Evolutionary conservation across 371 early-diverging fungal species (phyloP), one percentile per base, ranked within the genome.

Genomic region (Nematocida parisii): DNA sequence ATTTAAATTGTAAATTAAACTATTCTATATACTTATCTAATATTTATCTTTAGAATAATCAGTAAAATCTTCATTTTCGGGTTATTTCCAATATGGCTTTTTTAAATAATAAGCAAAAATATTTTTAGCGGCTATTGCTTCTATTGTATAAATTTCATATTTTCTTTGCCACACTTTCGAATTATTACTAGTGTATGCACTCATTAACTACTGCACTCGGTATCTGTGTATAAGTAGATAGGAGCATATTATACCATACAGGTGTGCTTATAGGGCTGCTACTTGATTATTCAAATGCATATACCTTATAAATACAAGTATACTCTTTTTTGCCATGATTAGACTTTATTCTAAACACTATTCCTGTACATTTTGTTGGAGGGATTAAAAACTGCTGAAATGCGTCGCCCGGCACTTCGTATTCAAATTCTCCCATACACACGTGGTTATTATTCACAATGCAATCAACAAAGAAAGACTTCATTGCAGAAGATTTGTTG

Each of bases 281-380:
- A 3, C 9, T 18, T 50, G 9, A 50, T 62, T 77, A 67, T 75
- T 83, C 85, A 83, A 83, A 73, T 66, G 75, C 73, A 72, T 75
- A 85, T 40, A 85, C 52, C 61, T 83, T 85, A 57, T 85, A 85
- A 33, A 85, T 66, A 40, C 84, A 82, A 4, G 83, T 83, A 55
- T 77, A 85, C 55, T 70, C 60, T 45, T 75, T 81, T 27, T 66
- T 33, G 45, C 85, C 85, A 50, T 83, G 71, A 66, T 85, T 85
- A 52, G 62, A 71, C 56, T 72, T 70, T 42, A 83, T 71, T 60
- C 47, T 44, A 47, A 85, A 42, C 20, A 75, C 66, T 33, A 85
- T 47, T 39, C 73, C 77, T 22, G 75, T 62, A 45, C 62, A 64
- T 9, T 6, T 50, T 20, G 20, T 67, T 27, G 71, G 60, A 0